Base-by-base conservation (phyloP, 2,329 filamentous ascomycete genomes). In the Colletotrichum filicis region DNA sequence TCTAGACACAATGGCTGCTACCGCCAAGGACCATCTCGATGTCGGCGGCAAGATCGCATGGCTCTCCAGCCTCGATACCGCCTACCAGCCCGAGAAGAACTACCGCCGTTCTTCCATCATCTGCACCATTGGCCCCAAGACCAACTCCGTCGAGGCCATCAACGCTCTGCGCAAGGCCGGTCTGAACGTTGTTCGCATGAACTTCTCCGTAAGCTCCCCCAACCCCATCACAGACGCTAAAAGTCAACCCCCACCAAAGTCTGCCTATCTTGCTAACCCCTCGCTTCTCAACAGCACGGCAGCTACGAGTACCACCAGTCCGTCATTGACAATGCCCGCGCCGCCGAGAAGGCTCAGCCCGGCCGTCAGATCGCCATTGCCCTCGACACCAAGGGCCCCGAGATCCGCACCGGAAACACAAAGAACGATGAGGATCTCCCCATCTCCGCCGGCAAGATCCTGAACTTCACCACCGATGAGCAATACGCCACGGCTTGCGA, bases 111-210 rank as follows among this genome's bases (percentile, higher is more conserved):
- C 96, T 76, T 98, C 95, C 82, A 99, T 99, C 88, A 98, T 99
- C 86, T 95, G 96, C 88, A 98, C 97, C 80, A 98, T 99, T 83
- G 97, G 97, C 75, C 97, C 97, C 83, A 99, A 98, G 92, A 99
- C 97, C 79, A 99, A 99, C 90, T 97, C 95, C 49, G 93, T 95
- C 71, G 94, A 98, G 88, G 95, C 95, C 85, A 97, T 99, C 88
- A 98, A 98, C 87, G 90, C 92, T 84, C 94, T 99, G 80, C 94
- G 96, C 84, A 90, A 89, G 82, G 93, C 93, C 77, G 97, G 97
- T 86, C 92, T 98, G 80, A 98, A 98, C 87, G 95, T 99, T 78
- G 97, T 98, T 79, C 96, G 97, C 87, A 99, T 99, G 97, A 99
- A 99, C 93, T 98, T 98, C 85, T 98, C 94, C 77, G 62, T 71